Percentiles rank a stretch among this genome's conserved stretches.
phyloP scores from a whole-genome alignment of 176 grass and related monocot genomes.

The maize (Zea mays) region DNA sequence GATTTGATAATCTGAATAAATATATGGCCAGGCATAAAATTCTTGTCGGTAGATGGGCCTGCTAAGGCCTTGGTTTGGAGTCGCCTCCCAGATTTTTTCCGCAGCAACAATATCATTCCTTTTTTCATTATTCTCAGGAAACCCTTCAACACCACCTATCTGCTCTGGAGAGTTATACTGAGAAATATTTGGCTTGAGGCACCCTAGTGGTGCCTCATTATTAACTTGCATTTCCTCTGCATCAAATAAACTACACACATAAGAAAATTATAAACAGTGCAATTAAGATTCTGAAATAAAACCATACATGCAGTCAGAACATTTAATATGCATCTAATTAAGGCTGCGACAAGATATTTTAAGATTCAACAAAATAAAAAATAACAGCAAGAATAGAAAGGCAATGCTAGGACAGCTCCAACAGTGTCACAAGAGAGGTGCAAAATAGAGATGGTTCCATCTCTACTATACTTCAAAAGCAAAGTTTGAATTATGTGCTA shows the following conservation, averaged over 20 bases:
- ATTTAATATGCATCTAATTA: constrained; percentile 8
- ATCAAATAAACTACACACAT: constrained; percentile 42
- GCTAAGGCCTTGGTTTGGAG: constrained; percentile 57
- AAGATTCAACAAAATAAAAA: constrained; percentile 1
- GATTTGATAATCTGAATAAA: constrained; percentile 64
- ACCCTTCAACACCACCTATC: constrained; percentile 44
- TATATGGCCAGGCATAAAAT: constrained; percentile 51
- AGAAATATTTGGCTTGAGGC: constrained; percentile 58
- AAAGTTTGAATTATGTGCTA: neutral
- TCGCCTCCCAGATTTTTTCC: constrained; percentile 53
- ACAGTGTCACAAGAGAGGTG: neutral
- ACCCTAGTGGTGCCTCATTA: constrained; percentile 60
- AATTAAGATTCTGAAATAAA: constrained; percentile 12
- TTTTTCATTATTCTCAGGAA: constrained; percentile 56
- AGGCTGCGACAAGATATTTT: neutral
- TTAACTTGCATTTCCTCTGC: constrained; percentile 89
- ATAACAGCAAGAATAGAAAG: constrained; percentile 3
- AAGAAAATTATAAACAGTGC: constrained; percentile 33
- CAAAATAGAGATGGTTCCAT: neutral
- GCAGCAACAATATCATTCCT: constrained; percentile 40
- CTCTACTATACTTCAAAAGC: neutral
- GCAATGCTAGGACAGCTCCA: neutral
- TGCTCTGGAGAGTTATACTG: constrained; percentile 60
- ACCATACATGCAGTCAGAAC: constrained; percentile 1
- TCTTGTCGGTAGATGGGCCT: constrained; percentile 63